A percentile compares a stretch with the other conserved stretches of the same genome.
These are phyloP conservation scores for Penstemon davidsonii DNA, from an alignment of 257 asterid species.

Conservation along the genomic window DNA sequence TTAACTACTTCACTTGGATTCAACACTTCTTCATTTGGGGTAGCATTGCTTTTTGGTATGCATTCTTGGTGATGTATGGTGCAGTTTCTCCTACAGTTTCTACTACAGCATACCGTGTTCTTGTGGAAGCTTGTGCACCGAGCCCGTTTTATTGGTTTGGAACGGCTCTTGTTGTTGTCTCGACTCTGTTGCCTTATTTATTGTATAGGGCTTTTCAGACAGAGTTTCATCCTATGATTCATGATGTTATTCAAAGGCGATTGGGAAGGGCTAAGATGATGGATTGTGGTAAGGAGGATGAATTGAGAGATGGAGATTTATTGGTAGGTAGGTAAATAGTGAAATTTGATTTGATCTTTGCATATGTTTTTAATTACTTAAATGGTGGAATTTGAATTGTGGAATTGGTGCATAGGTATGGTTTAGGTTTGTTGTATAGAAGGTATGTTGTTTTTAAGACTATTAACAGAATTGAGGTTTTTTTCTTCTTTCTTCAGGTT, in stretches of 20 bases:
- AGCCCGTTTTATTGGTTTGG: constrained; percentile 77
- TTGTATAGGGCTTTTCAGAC: constrained; percentile 67
- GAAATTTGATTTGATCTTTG: constrained; percentile 17
- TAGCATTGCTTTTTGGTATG: constrained; percentile 76
- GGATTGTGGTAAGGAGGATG: constrained; percentile 28
- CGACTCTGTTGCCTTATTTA: constrained; percentile 64
- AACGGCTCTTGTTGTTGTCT: constrained; percentile 56
- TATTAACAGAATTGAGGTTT: neutral
- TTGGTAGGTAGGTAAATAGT: constrained; percentile 40
- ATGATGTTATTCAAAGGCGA: constrained; percentile 57
- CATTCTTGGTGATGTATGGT: constrained; percentile 67
- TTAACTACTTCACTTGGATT: constrained; percentile 94
- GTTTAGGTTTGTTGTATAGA: constrained; percentile 25
- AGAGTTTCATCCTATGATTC: constrained; percentile 72
- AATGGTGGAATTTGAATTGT: neutral
- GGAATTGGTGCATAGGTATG: constrained; percentile 12
- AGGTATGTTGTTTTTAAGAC: neutral
- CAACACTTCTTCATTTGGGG: constrained; percentile 97
- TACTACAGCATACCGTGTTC: constrained; percentile 63
- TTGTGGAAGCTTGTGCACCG: constrained; percentile 83
- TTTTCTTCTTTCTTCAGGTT: neutral
- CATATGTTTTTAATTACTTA: constrained; percentile 1
- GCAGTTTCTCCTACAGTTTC: constrained; percentile 55
- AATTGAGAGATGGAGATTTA: constrained; percentile 33
- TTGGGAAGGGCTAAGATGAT: constrained; percentile 31